Evolutionary conservation across 2,329 filamentous ascomycete species (phyloP).

Genomic region (Aspergillus tanneri): DNA sequence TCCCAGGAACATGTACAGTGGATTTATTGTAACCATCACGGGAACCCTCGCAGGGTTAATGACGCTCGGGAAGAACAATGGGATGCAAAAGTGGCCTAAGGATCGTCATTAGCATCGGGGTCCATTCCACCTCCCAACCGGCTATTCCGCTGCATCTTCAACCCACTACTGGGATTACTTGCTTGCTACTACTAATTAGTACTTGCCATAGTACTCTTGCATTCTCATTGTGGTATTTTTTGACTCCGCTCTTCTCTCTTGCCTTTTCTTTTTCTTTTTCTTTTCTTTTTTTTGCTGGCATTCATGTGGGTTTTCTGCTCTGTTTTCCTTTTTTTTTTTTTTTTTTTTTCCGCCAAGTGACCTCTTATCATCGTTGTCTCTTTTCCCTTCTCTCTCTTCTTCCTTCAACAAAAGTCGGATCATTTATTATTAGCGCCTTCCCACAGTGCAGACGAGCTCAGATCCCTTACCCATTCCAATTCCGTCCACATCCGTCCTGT

Average conservation of each 20-base stretch:
- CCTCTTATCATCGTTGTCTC: background rate
- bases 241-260: background rate
- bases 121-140: slow-evolving; percentile 6
- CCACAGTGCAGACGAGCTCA: background rate
- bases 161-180: background rate
- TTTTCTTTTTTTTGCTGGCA: no score
- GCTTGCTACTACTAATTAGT: background rate
- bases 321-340: background rate
- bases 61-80: background rate
- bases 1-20: no score
- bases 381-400: background rate
- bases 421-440: background rate
- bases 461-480: background rate
- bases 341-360: background rate
- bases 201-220: background rate
- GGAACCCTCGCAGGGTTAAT: background rate
- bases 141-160: slow-evolving; percentile 14
- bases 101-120: slow-evolving; percentile 4
- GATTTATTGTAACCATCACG: background rate
- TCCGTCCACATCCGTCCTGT: background rate
- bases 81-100: background rate
- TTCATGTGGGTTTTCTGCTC: slow-evolving; percentile 1
- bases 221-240: background rate
- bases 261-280: background rate
- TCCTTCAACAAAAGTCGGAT: background rate